Percentiles rank a stretch among this genome's conserved stretches.
phyloP scores from a whole-genome alignment of 2,329 filamentous ascomycete species.

The Capronia coronata region DNA sequence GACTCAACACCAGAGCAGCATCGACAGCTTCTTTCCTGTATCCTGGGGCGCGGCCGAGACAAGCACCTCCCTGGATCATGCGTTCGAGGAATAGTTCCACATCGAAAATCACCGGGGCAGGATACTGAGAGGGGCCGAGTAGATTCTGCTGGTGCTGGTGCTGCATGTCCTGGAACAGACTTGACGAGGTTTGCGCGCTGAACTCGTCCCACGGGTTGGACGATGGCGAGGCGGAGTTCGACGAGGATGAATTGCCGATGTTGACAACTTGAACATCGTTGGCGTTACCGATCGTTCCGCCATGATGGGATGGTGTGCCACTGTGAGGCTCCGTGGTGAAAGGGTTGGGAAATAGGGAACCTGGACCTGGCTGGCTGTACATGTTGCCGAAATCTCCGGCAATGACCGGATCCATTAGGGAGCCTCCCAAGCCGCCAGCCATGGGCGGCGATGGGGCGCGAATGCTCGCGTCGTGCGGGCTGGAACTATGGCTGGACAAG shows the following conservation, averaged over 20 bases:
- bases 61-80: constrained; percentile 30
- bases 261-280: no score
- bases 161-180: not conserved
- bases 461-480: constrained; percentile 7
- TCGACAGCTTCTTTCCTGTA: constrained; percentile 33
- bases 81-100: constrained; percentile 27
- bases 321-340: no score
- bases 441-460: constrained; percentile 17
- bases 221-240: not conserved
- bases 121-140: no score
- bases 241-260: not conserved
- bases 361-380: constrained; percentile 3
- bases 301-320: no score
- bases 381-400: constrained; percentile 9
- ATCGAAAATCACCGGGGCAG: constrained; percentile 17
- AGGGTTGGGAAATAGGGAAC: no score
- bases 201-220: constrained; percentile 9
- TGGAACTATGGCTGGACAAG: not conserved
- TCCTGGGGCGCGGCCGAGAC: constrained; percentile 34
- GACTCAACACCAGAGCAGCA: constrained; percentile 29
- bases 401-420: constrained; percentile 1
- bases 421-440: constrained; percentile 2
- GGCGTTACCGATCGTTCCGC: no score
- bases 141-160: not conserved
- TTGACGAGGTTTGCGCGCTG: not conserved